Base-by-base conservation (phyloP, 2,329 filamentous ascomycete species). In the Cryoendolithus antarcticus region DNA sequence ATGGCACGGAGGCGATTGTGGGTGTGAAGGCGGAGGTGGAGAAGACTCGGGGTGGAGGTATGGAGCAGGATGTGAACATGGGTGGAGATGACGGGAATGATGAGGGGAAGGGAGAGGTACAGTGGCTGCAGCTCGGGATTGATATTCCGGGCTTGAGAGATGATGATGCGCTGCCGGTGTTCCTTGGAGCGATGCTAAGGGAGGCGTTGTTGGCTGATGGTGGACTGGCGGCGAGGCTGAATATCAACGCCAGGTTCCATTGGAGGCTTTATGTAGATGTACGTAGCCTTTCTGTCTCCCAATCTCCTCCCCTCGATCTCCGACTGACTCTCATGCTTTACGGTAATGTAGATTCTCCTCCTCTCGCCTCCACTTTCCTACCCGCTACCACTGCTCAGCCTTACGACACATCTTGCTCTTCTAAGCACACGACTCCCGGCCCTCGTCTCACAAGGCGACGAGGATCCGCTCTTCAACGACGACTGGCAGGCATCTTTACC, bases 201-300 rank as follows among this genome's bases (percentile, higher is more conserved):
- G 91, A 98, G 70, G 84, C 85, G 40, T 60, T 98, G 62, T 70
- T 91, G 43, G 79, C 77, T 27, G 81, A 78, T 61, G 80, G 77
- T 12, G 71, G 72, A 54, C 55, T 80, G 44, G 72, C 70, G 47
- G 77, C 75, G 59, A 75, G 80, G 54, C 62, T 98, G 55, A 82
- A 79, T 62, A 95, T 98, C 59, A 96, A 95, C 64, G 66, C 71
- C 43, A 74, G 88, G 33, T 98, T 89, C 70, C 89, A 96, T 69
- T 98, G 91, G 91, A 85, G 88, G 64, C 62, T 98, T 41, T 96
- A 89, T 63, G 74, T 98, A 46, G 91, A 98, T 63, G 88, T 95
- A 61, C 56, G 83, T 70, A 15, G 24, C 9, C 4, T 8, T 34
- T 34, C 9, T 11, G n/a, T 11, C 12, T 6, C 19, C 5, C 9